phyloP scores from a whole-genome alignment of 1,284 basidiomycete genomes.

The Athelia psychrophila region DNA sequence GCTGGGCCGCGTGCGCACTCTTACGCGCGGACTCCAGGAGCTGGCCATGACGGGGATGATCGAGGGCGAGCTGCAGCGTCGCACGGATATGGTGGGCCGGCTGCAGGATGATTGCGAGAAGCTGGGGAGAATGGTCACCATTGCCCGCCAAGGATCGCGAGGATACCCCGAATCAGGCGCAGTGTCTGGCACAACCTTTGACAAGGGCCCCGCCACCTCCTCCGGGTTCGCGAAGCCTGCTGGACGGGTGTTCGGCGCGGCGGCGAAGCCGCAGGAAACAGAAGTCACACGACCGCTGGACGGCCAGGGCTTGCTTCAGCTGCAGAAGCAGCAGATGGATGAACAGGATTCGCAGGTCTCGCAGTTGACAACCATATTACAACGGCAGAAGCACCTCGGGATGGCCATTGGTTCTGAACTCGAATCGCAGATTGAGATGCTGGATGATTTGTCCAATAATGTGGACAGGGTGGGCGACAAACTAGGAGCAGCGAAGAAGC shows the following conservation, averaged over 20 bases:
- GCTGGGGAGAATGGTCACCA: slow-evolving; percentile 73
- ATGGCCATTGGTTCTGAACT: slow-evolving; percentile 88
- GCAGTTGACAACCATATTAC: slow-evolving; percentile 79
- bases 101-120: slow-evolving; percentile 86
- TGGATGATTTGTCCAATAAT: slow-evolving; percentile 76
- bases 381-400: slow-evolving; percentile 84
- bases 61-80: slow-evolving; percentile 79
- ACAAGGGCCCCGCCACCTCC: slow-evolving; percentile 41
- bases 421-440: slow-evolving; percentile 79
- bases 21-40: slow-evolving; percentile 70
- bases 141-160: slow-evolving; percentile 56
- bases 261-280: slow-evolving; percentile 72
- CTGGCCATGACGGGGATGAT: slow-evolving; percentile 70
- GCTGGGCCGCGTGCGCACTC: slow-evolving; percentile 62
- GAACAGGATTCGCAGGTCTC: slow-evolving; percentile 84
- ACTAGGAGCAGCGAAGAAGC: slow-evolving; percentile 75
- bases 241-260: slow-evolving; percentile 79
- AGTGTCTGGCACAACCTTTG: not conserved
- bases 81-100: slow-evolving; percentile 80
- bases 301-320: slow-evolving; percentile 72
- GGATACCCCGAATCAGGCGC: slow-evolving; percentile 20
- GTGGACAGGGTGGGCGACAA: slow-evolving; percentile 76
- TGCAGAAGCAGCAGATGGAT: slow-evolving; percentile 80
- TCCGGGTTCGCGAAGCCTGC: slow-evolving; percentile 54
- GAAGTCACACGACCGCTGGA: slow-evolving; percentile 85